These are phyloP conservation scores for Fusarium sp. DNA, from an alignment of 2,329 filamentous ascomycete species.

Conservation along the genomic window DNA sequence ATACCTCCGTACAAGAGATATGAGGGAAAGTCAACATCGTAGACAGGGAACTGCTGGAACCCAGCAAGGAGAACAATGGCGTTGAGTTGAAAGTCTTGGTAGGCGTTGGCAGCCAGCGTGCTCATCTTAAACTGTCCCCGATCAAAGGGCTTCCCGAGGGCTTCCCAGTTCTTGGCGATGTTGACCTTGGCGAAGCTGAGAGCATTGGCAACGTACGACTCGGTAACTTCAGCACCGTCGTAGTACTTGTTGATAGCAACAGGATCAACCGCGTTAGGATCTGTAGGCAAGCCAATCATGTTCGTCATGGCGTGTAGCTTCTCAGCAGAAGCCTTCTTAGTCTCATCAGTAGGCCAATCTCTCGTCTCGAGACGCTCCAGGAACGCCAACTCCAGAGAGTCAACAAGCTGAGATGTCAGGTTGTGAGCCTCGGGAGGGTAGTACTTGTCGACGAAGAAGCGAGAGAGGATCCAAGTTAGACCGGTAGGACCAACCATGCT, in stretches of 20 bases:
- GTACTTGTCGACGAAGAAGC: slow-evolving; percentile 76
- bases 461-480: slow-evolving; percentile 75
- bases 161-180: slow-evolving; percentile 63
- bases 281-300: slow-evolving; percentile 75
- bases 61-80: slow-evolving; percentile 71
- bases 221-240: slow-evolving; percentile 58
- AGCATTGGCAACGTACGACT: slow-evolving; percentile 68
- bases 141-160: slow-evolving; percentile 69
- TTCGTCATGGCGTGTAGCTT: slow-evolving; percentile 75
- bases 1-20: slow-evolving; percentile 78
- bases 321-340: slow-evolving; percentile 67
- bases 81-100: slow-evolving; percentile 73
- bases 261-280: slow-evolving; percentile 70
- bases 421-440: slow-evolving; percentile 74
- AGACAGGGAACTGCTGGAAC: slow-evolving; percentile 76
- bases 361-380: slow-evolving; percentile 66
- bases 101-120: slow-evolving; percentile 72
- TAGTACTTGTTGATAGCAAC: slow-evolving; percentile 68
- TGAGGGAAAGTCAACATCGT: slow-evolving; percentile 69
- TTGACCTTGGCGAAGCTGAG: slow-evolving; percentile 62
- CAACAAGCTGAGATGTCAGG: slow-evolving; percentile 75
- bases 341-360: slow-evolving; percentile 72
- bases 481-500: slow-evolving; percentile 42
- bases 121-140: slow-evolving; percentile 70
- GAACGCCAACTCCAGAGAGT: slow-evolving; percentile 75